A percentile compares a stretch with the other conserved stretches of the same genome.
These are phyloP conservation scores for Hericium coralloides DNA, from an alignment of 768 basidiomycete genomes.

Conservation along the genomic window DNA sequence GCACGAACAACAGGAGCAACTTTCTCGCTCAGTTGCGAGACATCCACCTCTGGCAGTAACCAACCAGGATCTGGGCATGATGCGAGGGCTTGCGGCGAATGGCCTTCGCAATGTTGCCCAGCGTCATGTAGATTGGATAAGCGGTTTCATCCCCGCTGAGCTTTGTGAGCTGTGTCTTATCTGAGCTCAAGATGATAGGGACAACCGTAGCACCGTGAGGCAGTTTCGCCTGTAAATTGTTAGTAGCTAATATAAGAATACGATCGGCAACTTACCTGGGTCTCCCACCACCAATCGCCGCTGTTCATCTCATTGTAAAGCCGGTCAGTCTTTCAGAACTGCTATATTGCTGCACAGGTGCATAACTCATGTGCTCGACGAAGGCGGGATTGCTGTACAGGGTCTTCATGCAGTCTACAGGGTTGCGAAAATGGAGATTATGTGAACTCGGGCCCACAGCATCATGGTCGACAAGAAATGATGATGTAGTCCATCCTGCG, in stretches of 20 bases:
- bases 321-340: neutral
- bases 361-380: slow-evolving; percentile 1
- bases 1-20: neutral
- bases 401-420: slow-evolving; percentile 5
- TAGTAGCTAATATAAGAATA: too few relatives aligned
- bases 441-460: neutral
- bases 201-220: slow-evolving; percentile 10
- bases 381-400: too few relatives aligned
- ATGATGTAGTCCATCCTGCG: neutral
- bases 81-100: slow-evolving; percentile 11
- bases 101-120: slow-evolving; percentile 18
- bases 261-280: slow-evolving; percentile 3
- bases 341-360: slow-evolving; percentile 2
- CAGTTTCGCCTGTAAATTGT: neutral
- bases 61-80: slow-evolving; percentile 16
- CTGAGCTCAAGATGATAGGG: slow-evolving; percentile 11
- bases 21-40: slow-evolving; percentile 3
- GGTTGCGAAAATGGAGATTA: slow-evolving; percentile 3
- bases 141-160: slow-evolving; percentile 16
- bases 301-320: slow-evolving; percentile 10
- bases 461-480: neutral
- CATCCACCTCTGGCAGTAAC: slow-evolving; percentile 16
- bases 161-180: slow-evolving; percentile 16
- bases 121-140: slow-evolving; percentile 23
- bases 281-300: slow-evolving; percentile 10